A percentile compares a stretch with the other conserved stretches of the same genome.
These are phyloP conservation scores for Aspergillus latus DNA, from an alignment of 2,329 filamentous ascomycete genomes.

Conservation along the genomic window DNA sequence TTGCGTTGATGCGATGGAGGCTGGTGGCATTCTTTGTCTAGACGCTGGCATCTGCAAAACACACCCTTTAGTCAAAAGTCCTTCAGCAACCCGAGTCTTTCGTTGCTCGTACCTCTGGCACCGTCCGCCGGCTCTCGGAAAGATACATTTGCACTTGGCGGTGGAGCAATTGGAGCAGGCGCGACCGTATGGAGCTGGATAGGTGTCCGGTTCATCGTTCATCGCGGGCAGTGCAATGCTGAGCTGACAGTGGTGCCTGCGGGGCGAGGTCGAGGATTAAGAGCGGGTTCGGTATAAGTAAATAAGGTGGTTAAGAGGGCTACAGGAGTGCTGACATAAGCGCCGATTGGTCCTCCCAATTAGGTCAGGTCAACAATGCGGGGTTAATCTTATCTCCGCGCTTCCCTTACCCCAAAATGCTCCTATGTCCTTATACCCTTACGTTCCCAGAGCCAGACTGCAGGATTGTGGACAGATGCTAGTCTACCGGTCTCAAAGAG, in stretches of 20 bases:
- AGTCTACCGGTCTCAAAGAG: no score
- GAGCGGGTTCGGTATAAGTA: no score
- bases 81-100: background rate
- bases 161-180: conserved; percentile 27
- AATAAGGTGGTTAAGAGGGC: background rate
- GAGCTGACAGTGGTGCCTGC: no score
- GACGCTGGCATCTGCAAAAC: conserved; percentile 40
- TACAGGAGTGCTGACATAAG: background rate
- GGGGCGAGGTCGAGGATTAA: no score
- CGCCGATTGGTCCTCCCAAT: no score
- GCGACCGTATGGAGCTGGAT: conserved; percentile 14
- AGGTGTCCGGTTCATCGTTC: background rate
- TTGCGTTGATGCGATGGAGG: conserved; percentile 36
- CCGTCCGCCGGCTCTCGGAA: conserved; percentile 2
- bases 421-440: no score
- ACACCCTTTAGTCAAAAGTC: background rate
- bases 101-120: conserved; percentile 13
- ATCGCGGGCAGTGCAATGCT: background rate
- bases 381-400: background rate
- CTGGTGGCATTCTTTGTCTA: conserved; percentile 45
- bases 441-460: no score
- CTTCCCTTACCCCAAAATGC: no score
- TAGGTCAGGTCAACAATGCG: background rate
- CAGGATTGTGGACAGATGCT: no score
- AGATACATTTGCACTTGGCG: conserved; percentile 28